Conservation (phyloP, 129 eudicot genomes). For the Artemisia tridentata region DNA sequence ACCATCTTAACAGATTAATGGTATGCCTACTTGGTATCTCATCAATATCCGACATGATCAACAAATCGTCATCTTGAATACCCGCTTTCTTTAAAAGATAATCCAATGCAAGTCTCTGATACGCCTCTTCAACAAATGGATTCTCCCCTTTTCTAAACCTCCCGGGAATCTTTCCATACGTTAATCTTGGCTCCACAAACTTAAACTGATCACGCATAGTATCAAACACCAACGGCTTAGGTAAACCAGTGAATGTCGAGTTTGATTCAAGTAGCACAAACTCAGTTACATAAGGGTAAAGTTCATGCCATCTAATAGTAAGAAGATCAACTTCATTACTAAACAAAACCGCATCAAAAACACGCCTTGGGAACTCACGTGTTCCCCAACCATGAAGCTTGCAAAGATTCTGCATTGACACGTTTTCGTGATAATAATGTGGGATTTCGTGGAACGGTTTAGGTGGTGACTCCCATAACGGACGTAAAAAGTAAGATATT, state of each 20-base stretch:
- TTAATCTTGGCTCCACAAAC: slow-evolving; percentile 70
- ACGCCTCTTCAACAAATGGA: slow-evolving; percentile 92
- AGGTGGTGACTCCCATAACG: slow-evolving; percentile 89
- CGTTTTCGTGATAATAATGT: slow-evolving; percentile 83
- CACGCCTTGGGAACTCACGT: slow-evolving; percentile 85
- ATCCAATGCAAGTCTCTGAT: slow-evolving; percentile 79
- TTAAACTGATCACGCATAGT: slow-evolving; percentile 54
- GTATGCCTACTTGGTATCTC: slow-evolving; percentile 92
- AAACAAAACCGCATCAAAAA: slow-evolving; percentile 84
- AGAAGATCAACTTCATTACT: slow-evolving; percentile 89
- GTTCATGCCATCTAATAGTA: slow-evolving; percentile 75
- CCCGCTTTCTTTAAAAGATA: slow-evolving; percentile 72
- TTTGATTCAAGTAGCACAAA: slow-evolving; percentile 95
- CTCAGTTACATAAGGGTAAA: slow-evolving; percentile 77
- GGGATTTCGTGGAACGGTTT: slow-evolving; percentile 79
- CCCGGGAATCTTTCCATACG: slow-evolving; percentile 79
- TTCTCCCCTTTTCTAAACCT: slow-evolving; percentile 67
- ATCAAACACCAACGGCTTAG: slow-evolving; percentile 66
- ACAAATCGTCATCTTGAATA: slow-evolving; percentile 79
- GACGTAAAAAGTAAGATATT: slow-evolving; percentile 77
- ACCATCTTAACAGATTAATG: slow-evolving; percentile 84
- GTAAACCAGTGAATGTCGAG: slow-evolving; percentile 78
- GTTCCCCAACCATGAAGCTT: slow-evolving; percentile 84
- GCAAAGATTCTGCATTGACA: slow-evolving; percentile 84
- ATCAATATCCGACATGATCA: slow-evolving; percentile 92